Percentiles rank a stretch among this genome's conserved stretches.
These are phyloP conservation scores for Hymenoscyphus salicellus DNA, from an alignment of 2,329 filamentous ascomycete species.

Conservation along the genomic window DNA sequence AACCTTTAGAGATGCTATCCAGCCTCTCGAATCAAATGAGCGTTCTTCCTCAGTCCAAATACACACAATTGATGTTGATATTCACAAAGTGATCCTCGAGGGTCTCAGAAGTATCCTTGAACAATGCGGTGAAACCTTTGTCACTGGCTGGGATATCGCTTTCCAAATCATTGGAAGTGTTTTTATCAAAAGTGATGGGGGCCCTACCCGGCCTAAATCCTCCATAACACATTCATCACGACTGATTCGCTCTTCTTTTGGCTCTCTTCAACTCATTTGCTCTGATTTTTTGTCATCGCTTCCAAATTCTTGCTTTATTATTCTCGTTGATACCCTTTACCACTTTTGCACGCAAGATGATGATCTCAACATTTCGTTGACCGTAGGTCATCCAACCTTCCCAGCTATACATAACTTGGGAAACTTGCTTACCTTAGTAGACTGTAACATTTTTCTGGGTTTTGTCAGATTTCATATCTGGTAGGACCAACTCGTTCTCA, in stretches of 20 bases:
- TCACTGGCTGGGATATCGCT: conserved; percentile 79
- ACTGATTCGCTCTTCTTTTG: conserved; percentile 82
- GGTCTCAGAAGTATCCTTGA: conserved; percentile 80
- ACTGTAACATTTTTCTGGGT: conserved; percentile 97
- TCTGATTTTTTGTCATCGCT: conserved; percentile 84
- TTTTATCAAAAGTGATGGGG: conserved; percentile 50
- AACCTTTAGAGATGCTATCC: conserved; percentile 61
- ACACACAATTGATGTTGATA: conserved; percentile 67
- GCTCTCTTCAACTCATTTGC: conserved; percentile 85
- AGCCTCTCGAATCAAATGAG: conserved; percentile 53
- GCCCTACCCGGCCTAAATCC: conserved; percentile 20
- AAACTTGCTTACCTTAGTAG: conserved; percentile 39
- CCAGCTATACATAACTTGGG: neutral
- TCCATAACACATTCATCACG: conserved; percentile 60
- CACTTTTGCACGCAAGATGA: conserved; percentile 86
- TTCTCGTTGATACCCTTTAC: conserved; percentile 82
- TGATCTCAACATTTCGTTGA: conserved; percentile 92
- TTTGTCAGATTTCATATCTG: conserved; percentile 79
- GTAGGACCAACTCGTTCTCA: conserved; percentile 55
- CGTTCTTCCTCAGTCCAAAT: conserved; percentile 54
- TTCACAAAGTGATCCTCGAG: conserved; percentile 77
- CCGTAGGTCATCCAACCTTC: conserved; percentile 51
- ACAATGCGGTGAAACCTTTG: conserved; percentile 78
- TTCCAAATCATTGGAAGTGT: conserved; percentile 84
- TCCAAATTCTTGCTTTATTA: conserved; percentile 67